Percentiles rank a stretch among this genome's conserved stretches.
These are phyloP conservation scores for Tricharina praecox DNA, from an alignment of 495 filamentous ascomycete genomes.

Conservation along the genomic window DNA sequence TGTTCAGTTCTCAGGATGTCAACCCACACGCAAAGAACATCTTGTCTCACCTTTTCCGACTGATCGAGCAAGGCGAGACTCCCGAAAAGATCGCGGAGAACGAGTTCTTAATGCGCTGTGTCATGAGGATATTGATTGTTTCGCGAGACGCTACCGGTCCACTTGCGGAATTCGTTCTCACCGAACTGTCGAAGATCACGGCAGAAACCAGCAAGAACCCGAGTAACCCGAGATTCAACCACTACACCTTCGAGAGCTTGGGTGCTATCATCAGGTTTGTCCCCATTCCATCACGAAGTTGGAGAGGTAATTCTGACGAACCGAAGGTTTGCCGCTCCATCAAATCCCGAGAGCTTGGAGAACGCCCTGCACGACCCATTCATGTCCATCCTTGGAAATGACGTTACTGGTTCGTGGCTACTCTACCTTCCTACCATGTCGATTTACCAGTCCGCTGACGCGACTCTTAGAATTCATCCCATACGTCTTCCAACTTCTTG, in stretches of 20 bases:
- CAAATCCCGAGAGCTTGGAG: conserved; percentile 57
- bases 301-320: conserved; percentile 11
- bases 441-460: too few relatives aligned
- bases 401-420: conserved; percentile 49
- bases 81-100: conserved; percentile 96
- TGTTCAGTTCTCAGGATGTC: conserved; percentile 58
- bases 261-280: conserved; percentile 76
- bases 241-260: conserved; percentile 90
- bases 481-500: conserved; percentile 90
- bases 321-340: conserved; percentile 46
- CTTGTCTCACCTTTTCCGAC: conserved; percentile 74
- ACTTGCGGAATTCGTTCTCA: conserved; percentile 54
- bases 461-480: conserved; percentile 63
- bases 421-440: too few relatives aligned
- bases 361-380: conserved; percentile 62
- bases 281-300: neutral
- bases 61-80: conserved; percentile 63
- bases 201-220: conserved; percentile 79
- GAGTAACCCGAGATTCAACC: conserved; percentile 94
- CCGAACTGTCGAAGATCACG: conserved; percentile 70
- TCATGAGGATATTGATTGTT: conserved; percentile 91
- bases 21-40: conserved; percentile 67
- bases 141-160: conserved; percentile 59
- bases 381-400: conserved; percentile 50
- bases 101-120: conserved; percentile 94